Base-by-base conservation (phyloP, 257 asterid species). In the Rehmannia glutinosa region DNA sequence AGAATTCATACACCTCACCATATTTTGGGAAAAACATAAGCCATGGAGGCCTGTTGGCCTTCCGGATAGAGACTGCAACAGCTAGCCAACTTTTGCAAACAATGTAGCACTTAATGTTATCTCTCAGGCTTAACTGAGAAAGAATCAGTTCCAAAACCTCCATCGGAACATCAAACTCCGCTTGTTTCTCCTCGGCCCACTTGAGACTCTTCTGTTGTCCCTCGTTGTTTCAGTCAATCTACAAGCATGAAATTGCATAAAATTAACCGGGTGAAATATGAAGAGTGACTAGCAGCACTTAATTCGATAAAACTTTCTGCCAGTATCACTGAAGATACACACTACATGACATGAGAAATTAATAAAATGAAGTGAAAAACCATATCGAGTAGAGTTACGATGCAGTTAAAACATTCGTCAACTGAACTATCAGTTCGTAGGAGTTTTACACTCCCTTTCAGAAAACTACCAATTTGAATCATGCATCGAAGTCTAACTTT, bases 91-190 rank as follows among this genome's bases (percentile, higher is more conserved):
- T 70, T 72, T 80, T 92, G 84, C 94, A 86, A 75, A 90, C 97
- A 11, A 80, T 87, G 98, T 87, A 20, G 95, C 94, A 15, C 95
- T n/a, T 83, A 25, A 92, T 77, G 21, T 92, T 92, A 54, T 92
- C 97, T 46, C 68, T 78, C 73, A 92, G 68, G 73, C 72, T 75
- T 51, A 92, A 75, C 66, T 59, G 85, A 28, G 87, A 76, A 41
- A 92, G 66, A 50, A 90, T 84, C 33, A 78, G 55, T 61, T 83
- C 96, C 72, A 90, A 62, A 38, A 90, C 76, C 54, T 92, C 96
- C 0, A 35, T 70, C 23, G 98, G 97, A 45, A 92, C 85, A 30
- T 78, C 83, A 21, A 64, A 47, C 49, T 63, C 77, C 42, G 77
- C 52, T 23, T 76, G 75, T 65, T 75, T 74, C 57, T 66, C 82